Conservation (phyloP, 441 rosid species). For the Pelargonium fulgidum region DNA sequence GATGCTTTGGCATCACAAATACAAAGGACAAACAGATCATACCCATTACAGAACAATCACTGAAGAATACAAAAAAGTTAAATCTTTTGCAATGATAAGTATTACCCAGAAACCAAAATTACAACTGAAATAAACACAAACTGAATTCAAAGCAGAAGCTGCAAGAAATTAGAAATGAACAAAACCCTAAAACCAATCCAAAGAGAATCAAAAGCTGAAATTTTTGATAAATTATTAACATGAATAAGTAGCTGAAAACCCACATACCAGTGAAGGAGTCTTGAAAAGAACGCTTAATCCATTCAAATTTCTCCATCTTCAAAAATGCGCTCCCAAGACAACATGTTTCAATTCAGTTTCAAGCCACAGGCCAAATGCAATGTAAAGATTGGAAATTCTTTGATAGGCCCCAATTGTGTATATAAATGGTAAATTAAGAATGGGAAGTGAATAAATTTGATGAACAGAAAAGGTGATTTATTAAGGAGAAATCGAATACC, state of each 20-base stretch:
- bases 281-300: neutral
- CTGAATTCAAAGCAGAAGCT: neutral
- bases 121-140: neutral
- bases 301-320: conserved; percentile 4
- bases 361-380: neutral
- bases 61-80: neutral
- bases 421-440: neutral
- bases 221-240: neutral
- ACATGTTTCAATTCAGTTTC: conserved; percentile 6
- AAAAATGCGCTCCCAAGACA: conserved; percentile 10
- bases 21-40: neutral
- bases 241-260: neutral
- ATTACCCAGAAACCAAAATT: neutral
- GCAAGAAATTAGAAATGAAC: conserved; percentile 1
- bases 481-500: neutral
- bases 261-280: neutral
- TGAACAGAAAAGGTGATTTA: neutral
- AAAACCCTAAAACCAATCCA: conserved; percentile 4
- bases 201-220: neutral
- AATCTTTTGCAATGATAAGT: neutral
- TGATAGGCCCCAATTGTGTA: neutral
- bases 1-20: neutral
- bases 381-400: neutral
- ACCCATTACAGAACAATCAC: neutral
- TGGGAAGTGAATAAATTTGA: neutral